Base-by-base conservation (phyloP, 2,329 filamentous ascomycete genomes). In the Leptographium flavum region DNA sequence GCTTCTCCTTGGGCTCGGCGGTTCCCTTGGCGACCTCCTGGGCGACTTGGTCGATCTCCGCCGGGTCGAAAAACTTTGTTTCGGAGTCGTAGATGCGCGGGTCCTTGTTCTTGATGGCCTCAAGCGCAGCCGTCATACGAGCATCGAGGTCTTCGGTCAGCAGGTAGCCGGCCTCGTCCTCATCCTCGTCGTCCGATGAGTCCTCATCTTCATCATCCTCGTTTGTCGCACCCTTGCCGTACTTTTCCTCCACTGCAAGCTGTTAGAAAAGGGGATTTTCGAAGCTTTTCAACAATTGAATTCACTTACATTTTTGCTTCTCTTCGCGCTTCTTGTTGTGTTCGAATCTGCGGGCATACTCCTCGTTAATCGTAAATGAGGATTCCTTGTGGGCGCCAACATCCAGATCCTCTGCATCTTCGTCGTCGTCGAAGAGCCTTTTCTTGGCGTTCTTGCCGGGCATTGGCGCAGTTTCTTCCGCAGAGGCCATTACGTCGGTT, bases 241-340 rank as follows among this genome's bases (percentile, higher is more conserved):
- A 87, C 64, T 94, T 96, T 56, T 94, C 84, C 63, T 96, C 87
- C 58, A 96, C 84, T 90, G 61, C 53, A 61, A 37, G 38, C 53
- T 42, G 50, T 47, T 30, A 52, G 27, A 45, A 14, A 10, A n/a
- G 4, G 5, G n/a, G 38, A 5, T 22, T 17, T 19, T 13, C 5
- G 23, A 11, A 28, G 27, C 5, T 3, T 2, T 17, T 28, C 8
- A 22, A 5, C 22, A 25, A 15, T 9, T 13, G 7, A n/a, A n/a
- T n/a, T n/a, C 25, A 63, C 76, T 55, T 57, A 83, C 81, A 62
- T 57, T 75, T 73, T 15, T 87, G 81, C 51, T 79, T 68, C 60
- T 98, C 92, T 59, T 94, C 88, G 47, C 90, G 77, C 67, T 94
- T 94, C 69, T 96, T 95, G 67, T 98, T 98, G 66, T 96, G 75